Base-by-base conservation (phyloP, 805 yeast species). In the Candida succiphila region DNA sequence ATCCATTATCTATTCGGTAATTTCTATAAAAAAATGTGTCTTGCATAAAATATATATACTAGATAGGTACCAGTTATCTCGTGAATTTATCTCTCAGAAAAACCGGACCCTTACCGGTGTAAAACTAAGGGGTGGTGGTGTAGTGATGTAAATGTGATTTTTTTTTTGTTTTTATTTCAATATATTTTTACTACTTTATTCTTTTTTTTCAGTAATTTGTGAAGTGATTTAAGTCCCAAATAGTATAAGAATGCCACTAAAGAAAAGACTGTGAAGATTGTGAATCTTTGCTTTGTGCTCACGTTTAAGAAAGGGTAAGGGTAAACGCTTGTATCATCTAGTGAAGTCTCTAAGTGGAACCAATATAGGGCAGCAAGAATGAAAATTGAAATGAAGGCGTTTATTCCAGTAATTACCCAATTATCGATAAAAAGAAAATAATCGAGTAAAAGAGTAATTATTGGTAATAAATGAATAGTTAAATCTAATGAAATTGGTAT, bases 241-340 rank as follows among this genome's bases (percentile, higher is more conserved):
- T 21, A 21, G 10, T 7, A 7, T 8, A 8, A 21, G 23, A 21
- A 21, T 21, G 10, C 71, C 6, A 60, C 20, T 5, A 60, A 36
- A 0, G 63, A 56, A 9, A 78, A 72, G 7, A 56, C 42, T 0
- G 49, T 55, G 48, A 79, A 79, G 16, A 78, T 69, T 6, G 63
- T 39, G 1, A 61, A 49, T 37, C 81, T 61, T 16, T 52, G 52
- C 8, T 56, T 54, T 22, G 60, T 67, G 5, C 55, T 59, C 12
- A 70, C 78, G 47, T 78, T 70, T 45, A 80, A 57, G 47, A 80
- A 80, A 7, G 78, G 81, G 47, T 80, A 80, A 0, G 89, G 89
- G 43, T 72, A 79, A 14, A 26, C 23, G 10, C 48, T 45, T 14
- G 53, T 58, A 3, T 67, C 77, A 36, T 67, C 70, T 17, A 79